Evolutionary conservation across 1,284 basidiomycete species (phyloP).

Genomic region (Schizophyllum commune): DNA sequence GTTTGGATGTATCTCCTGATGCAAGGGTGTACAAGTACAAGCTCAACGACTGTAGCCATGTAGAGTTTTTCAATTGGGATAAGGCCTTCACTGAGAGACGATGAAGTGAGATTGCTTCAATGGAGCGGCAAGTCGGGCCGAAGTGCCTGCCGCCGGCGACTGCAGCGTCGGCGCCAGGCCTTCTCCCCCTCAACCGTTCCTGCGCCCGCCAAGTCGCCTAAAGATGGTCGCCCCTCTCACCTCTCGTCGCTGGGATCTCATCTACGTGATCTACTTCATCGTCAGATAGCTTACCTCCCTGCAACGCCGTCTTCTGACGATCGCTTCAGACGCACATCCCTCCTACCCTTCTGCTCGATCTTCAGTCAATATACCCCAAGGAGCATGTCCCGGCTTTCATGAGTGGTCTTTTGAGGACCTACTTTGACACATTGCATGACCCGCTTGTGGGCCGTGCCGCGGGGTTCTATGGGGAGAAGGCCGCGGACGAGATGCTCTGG

Average conservation of each 20-base stretch:
- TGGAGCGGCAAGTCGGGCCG: too few species aligned
- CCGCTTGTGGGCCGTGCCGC: conserved; percentile 52
- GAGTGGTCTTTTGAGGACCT: conserved; percentile 33
- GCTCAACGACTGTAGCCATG: too few species aligned
- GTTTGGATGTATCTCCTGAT: too few species aligned
- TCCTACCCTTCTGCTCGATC: conserved; percentile 56
- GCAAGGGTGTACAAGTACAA: too few species aligned
- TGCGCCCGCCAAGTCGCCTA: not conserved
- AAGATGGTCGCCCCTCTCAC: conserved; percentile 25
- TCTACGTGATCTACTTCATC: conserved; percentile 59
- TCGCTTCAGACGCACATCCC: conserved; percentile 49
- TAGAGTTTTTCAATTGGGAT: too few species aligned
- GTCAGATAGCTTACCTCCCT: conserved; percentile 26
- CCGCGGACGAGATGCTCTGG: conserved; percentile 37
- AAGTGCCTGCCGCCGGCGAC: too few species aligned
- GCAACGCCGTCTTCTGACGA: not conserved
- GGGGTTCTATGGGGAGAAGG: conserved; percentile 31
- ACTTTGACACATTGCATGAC: conserved; percentile 48
- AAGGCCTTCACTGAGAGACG: too few species aligned
- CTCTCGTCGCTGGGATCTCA: conserved; percentile 50
- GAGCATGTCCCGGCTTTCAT: conserved; percentile 39
- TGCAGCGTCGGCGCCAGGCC: too few species aligned
- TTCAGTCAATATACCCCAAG: conserved; percentile 61
- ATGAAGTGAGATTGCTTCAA: too few species aligned
- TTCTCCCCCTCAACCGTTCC: not conserved